Conservation (phyloP, 164 flowering plant genomes). For the Protea cynaroides region DNA sequence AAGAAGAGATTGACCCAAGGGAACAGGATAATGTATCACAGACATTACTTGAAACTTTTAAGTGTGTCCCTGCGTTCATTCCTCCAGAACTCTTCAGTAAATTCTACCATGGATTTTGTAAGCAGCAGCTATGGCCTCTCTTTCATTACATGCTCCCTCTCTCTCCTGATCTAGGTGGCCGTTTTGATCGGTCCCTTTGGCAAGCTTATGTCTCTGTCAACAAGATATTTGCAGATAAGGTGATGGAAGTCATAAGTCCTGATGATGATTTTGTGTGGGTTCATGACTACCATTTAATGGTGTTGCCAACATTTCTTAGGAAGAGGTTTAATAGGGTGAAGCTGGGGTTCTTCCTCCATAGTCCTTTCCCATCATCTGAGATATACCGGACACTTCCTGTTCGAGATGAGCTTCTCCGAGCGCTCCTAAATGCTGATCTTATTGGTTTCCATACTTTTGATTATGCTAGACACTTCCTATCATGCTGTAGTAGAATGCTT, state of each 20-base stretch:
- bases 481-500: slow-evolving; percentile 65
- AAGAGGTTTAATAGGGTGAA: slow-evolving; percentile 52
- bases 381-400: slow-evolving; percentile 60
- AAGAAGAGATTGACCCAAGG: slow-evolving; percentile 38
- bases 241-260: slow-evolving; percentile 59
- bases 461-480: slow-evolving; percentile 63
- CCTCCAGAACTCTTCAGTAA: slow-evolving; percentile 41
- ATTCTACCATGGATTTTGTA: slow-evolving; percentile 59
- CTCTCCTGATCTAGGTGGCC: slow-evolving; percentile 53
- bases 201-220: slow-evolving; percentile 63
- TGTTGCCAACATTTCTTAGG: slow-evolving; percentile 51
- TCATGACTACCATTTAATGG: slow-evolving; percentile 65
- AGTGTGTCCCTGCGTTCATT: slow-evolving; percentile 52
- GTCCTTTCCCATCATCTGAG: slow-evolving; percentile 65
- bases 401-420: slow-evolving; percentile 50
- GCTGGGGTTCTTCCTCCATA: slow-evolving; percentile 60
- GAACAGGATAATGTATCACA: slow-evolving; percentile 61
- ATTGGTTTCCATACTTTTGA: slow-evolving; percentile 65
- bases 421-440: slow-evolving; percentile 54
- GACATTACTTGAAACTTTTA: slow-evolving; percentile 49
- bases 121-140: slow-evolving; percentile 58
- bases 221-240: slow-evolving; percentile 63
- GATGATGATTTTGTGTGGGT: slow-evolving; percentile 68
- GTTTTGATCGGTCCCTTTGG: slow-evolving; percentile 55
- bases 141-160: slow-evolving; percentile 69